phyloP scores from a whole-genome alignment of 441 rosid species.

The Bocquillonia castaneifolia region DNA sequence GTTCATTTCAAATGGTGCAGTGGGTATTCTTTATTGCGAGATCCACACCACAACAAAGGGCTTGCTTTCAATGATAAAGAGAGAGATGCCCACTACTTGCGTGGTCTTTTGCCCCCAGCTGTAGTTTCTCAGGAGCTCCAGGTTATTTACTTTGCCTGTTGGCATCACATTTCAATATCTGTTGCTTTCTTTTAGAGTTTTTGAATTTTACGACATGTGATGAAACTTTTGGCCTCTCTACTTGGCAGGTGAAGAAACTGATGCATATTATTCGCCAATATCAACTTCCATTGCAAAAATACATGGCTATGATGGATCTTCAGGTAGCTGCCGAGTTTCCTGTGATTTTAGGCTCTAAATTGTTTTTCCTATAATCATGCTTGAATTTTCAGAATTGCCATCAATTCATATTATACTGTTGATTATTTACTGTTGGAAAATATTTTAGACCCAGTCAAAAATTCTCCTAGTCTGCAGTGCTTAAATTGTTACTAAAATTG shows the following conservation, averaged over 20 bases:
- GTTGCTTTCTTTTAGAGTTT: background rate
- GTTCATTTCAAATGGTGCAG: slow-evolving; percentile 32
- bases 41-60: slow-evolving; percentile 93
- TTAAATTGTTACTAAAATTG: background rate
- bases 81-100: slow-evolving; percentile 81
- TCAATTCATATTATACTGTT: no score
- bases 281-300: slow-evolving; percentile 75
- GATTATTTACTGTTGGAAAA: background rate
- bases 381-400: background rate
- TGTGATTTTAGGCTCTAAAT: background rate
- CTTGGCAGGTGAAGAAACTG: slow-evolving; percentile 67
- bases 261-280: slow-evolving; percentile 65
- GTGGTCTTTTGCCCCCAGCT: slow-evolving; percentile 82
- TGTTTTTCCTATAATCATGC: background rate
- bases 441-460: background rate
- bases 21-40: slow-evolving; percentile 77
- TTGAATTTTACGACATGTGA: background rate
- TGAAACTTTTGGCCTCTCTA: background rate
- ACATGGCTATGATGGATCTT: slow-evolving; percentile 85
- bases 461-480: background rate
- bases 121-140: slow-evolving; percentile 68
- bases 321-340: slow-evolving; percentile 41
- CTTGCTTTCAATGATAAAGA: slow-evolving; percentile 79
- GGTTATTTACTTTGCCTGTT: slow-evolving; percentile 32
- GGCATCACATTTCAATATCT: background rate